These are phyloP conservation scores for Diaporthe batatas DNA, from an alignment of 2,329 filamentous ascomycete genomes.

Conservation along the genomic window DNA sequence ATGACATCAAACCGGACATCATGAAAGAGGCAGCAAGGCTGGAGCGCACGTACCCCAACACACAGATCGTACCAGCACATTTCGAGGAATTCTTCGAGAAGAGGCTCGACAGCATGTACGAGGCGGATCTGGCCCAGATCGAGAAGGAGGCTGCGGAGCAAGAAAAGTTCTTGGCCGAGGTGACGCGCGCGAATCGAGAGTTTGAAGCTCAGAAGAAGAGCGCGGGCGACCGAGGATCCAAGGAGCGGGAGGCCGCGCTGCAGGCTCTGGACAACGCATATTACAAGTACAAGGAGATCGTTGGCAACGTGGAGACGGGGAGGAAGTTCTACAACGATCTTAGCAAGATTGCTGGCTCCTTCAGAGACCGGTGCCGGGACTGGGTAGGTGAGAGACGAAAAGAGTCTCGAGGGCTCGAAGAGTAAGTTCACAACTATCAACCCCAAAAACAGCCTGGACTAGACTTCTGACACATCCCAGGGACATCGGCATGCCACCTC, in stretches of 20 bases:
- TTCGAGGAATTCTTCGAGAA: conserved; percentile 93
- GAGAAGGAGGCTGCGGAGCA: conserved; percentile 82
- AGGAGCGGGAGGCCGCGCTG: conserved; percentile 85
- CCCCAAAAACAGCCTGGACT: conserved; percentile 31
- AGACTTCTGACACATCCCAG: conserved; percentile 48
- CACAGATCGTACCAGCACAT: conserved; percentile 86
- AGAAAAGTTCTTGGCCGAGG: conserved; percentile 74
- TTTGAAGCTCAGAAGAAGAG: conserved; percentile 80
- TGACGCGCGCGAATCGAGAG: conserved; percentile 81
- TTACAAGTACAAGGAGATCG: conserved; percentile 95
- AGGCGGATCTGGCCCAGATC: conserved; percentile 79
- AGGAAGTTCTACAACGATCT: conserved; percentile 98
- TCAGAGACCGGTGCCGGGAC: conserved; percentile 80
- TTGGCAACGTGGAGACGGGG: conserved; percentile 90
- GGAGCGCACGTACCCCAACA: conserved; percentile 88
- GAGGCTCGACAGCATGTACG: conserved; percentile 81
- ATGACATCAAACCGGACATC: conserved; percentile 90
- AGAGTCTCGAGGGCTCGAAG: conserved; percentile 84
- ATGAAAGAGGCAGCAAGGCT: conserved; percentile 85
- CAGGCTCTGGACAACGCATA: conserved; percentile 93
- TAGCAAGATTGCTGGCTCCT: conserved; percentile 84
- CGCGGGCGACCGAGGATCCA: conserved; percentile 71
- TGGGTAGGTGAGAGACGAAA: conserved; percentile 86
- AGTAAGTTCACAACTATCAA: conserved; percentile 61
- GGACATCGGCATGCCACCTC: conserved; percentile 65